phyloP scores from a whole-genome alignment of 148 eudicot species.

The Bassia scoparia region DNA sequence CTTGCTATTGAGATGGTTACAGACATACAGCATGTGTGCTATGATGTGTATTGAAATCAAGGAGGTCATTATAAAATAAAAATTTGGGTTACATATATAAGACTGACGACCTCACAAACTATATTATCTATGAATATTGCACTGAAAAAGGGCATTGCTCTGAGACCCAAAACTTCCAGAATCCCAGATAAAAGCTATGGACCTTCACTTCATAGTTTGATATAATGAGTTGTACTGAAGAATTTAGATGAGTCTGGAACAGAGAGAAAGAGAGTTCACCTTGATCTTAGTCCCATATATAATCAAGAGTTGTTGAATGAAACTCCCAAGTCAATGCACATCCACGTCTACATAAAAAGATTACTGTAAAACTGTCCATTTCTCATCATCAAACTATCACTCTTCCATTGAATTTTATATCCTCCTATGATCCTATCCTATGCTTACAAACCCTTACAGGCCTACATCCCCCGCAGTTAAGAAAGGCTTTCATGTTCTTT shows the following conservation, averaged over 20 bases:
- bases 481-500: background rate
- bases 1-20: background rate
- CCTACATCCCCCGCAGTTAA: background rate
- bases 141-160: background rate
- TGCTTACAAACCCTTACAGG: no score
- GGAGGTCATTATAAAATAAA: background rate
- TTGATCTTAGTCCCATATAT: background rate
- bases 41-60: background rate
- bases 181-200: background rate
- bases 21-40: background rate
- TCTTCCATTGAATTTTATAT: background rate
- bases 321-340: constrained; percentile 1
- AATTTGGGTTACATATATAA: background rate
- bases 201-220: background rate
- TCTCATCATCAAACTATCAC: background rate
- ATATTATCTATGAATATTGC: background rate
- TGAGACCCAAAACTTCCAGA: background rate
- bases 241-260: background rate
- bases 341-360: constrained; percentile 13
- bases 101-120: background rate
- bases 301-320: constrained; percentile 4
- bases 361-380: background rate
- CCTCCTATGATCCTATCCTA: no score
- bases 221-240: background rate
- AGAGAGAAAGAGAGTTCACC: constrained; percentile 7